Percentiles rank a stretch among this genome's conserved stretches.
phyloP scores from a whole-genome alignment of 2,329 filamentous ascomycete genomes.

The Penicillium concentricum region DNA sequence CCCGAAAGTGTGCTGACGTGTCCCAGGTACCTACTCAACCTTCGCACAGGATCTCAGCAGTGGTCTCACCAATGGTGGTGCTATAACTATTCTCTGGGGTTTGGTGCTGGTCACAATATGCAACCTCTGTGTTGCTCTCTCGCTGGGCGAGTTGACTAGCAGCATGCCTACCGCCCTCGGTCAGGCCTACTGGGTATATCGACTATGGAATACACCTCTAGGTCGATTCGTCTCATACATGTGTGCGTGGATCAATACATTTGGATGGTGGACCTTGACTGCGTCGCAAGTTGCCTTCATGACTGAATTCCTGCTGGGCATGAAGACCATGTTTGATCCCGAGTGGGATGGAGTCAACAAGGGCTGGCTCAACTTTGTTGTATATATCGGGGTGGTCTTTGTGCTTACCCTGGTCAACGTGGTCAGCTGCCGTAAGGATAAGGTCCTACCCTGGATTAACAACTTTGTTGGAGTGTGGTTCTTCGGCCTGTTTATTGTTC shows the following conservation, averaged over 20 bases:
- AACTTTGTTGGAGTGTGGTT: conserved; percentile 58
- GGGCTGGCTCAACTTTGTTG: conserved; percentile 56
- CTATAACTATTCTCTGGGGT: conserved; percentile 57
- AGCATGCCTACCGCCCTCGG: conserved; percentile 61
- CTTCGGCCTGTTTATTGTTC: conserved; percentile 52
- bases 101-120: conserved; percentile 54
- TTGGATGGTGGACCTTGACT: conserved; percentile 59
- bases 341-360: conserved; percentile 47
- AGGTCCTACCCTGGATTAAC: conserved; percentile 54
- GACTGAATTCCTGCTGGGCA: conserved; percentile 57
- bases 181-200: conserved; percentile 59
- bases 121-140: conserved; percentile 55
- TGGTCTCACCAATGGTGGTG: conserved; percentile 56
- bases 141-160: conserved; percentile 57
- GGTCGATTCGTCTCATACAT: conserved; percentile 57
- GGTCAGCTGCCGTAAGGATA: conserved; percentile 52
- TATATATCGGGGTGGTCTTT: conserved; percentile 54
- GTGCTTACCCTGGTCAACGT: conserved; percentile 53
- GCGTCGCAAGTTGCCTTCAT: conserved; percentile 59
- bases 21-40: conserved; percentile 54
- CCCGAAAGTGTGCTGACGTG: not conserved
- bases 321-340: conserved; percentile 55
- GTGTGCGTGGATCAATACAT: conserved; percentile 61
- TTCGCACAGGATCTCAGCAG: conserved; percentile 55
- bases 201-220: conserved; percentile 38